A percentile compares a stretch with the other conserved stretches of the same genome.
These are phyloP conservation scores for Auricularia sp. DNA, from an alignment of 768 basidiomycete genomes.

Conservation along the genomic window DNA sequence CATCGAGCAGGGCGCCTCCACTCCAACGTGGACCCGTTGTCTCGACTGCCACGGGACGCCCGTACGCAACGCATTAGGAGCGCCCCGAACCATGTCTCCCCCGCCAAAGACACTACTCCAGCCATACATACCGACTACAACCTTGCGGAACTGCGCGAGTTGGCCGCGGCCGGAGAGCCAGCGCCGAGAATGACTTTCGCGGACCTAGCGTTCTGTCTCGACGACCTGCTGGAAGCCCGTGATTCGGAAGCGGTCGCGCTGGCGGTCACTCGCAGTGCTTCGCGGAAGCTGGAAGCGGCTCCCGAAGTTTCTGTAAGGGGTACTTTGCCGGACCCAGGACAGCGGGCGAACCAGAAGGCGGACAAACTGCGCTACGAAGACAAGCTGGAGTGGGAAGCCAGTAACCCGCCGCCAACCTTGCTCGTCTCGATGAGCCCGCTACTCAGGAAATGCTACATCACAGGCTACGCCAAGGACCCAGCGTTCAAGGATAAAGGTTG, in stretches of 20 bases:
- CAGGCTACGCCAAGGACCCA: slow-evolving; percentile 1
- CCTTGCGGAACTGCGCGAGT: background rate
- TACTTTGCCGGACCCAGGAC: background rate
- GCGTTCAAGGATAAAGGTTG: slow-evolving; percentile 2
- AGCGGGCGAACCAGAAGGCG: background rate
- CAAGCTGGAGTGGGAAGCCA: background rate
- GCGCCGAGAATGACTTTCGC: background rate
- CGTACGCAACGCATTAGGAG: background rate
- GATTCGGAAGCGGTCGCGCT: background rate
- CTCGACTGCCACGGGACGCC: background rate
- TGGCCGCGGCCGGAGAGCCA: background rate
- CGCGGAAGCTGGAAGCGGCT: background rate
- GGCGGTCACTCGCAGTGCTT: background rate
- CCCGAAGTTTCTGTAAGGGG: background rate
- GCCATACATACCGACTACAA: background rate
- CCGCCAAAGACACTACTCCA: background rate
- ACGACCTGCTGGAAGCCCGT: background rate
- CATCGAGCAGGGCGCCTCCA: slow-evolving; percentile 9
- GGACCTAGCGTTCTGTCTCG: background rate
- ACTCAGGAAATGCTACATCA: background rate
- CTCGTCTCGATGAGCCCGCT: background rate
- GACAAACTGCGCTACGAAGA: background rate
- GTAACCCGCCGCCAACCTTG: background rate
- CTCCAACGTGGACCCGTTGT: slow-evolving; percentile 11
- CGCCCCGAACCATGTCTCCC: background rate